Base-by-base conservation (phyloP, 164 flowering plant genomes). In the Echeveria elegans region DNA sequence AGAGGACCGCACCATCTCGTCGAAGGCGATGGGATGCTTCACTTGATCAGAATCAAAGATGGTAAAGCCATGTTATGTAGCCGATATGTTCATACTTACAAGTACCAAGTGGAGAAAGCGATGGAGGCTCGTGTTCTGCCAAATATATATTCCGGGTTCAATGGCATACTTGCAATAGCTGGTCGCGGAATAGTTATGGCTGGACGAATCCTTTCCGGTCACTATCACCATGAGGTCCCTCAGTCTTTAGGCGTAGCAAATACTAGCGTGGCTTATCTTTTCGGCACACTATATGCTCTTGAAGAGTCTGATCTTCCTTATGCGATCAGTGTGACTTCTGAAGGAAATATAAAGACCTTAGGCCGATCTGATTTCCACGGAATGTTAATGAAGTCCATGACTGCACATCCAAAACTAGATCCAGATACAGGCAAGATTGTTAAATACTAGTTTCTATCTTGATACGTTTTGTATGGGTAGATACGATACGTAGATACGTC, bases 361-460 rank as follows among this genome's bases (percentile, higher is more conserved):
- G 88, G 90, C 9, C 83, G 90, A 14, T 69, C 72, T 26, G 86
- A 88, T 65, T 84, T 85, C 43, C 79, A 75, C 26, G 86, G 91
- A 0, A 72, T 78, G 71, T 66, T 83, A 6, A 65, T 68, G 80
- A 84, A 75, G 77, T 47, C 21, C 6, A 89, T 92, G 95, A 89
- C 96, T 2, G 92, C 96, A 0, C 95, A 92, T 71, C 95, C 97
- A 12, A 88, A 87, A 70, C 40, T 80, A 3, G 95, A 91, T 68
- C 66, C 80, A 0, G 78, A n/a, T n/a, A n/a, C n/a, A n/a, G n/a
- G n/a, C n/a, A n/a, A n/a, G n/a, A n/a, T n/a, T n/a, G n/a, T n/a
- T n/a, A n/a, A n/a, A n/a, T n/a, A n/a, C n/a, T n/a, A n/a, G n/a
- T n/a, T n/a, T n/a, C n/a, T n/a, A n/a, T n/a, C n/a, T n/a, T n/a